Conservation (phyloP, 306 rosid genomes). For the Carpinus fangiana region DNA sequence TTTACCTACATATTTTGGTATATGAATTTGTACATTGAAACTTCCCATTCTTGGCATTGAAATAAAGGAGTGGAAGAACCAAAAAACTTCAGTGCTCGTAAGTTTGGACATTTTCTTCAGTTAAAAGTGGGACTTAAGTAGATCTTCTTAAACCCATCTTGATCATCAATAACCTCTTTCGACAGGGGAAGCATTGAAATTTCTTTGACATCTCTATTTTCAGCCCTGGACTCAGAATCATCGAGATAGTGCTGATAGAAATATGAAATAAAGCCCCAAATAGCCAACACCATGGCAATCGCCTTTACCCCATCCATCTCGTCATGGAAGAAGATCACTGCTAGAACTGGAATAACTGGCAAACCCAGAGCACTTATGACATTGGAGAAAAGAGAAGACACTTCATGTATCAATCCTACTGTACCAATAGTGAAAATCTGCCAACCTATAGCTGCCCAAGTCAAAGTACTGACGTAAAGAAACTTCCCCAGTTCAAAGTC, state of each 20-base stretch:
- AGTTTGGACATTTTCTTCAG: neutral
- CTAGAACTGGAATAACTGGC: slow-evolving; percentile 51
- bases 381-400: slow-evolving; percentile 56
- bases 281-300: slow-evolving; percentile 40
- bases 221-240: neutral
- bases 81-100: neutral
- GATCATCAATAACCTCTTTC: neutral
- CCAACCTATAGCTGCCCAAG: slow-evolving; percentile 42
- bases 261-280: slow-evolving; percentile 54
- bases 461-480: slow-evolving; percentile 35
- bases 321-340: slow-evolving; percentile 44
- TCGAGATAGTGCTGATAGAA: slow-evolving; percentile 46
- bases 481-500: slow-evolving; percentile 34
- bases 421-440: slow-evolving; percentile 32
- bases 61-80: neutral
- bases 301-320: slow-evolving; percentile 44
- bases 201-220: neutral
- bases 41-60: neutral
- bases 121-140: neutral
- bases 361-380: slow-evolving; percentile 40
- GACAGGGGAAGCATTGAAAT: neutral
- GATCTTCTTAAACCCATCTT: too few relatives aligned
- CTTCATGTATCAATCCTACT: slow-evolving; percentile 46
- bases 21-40: neutral
- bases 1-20: neutral